Evolutionary conservation across 257 asterid species (phyloP), one percentile per base, ranked within the genome.

Genomic region (Capsicum chinense): DNA sequence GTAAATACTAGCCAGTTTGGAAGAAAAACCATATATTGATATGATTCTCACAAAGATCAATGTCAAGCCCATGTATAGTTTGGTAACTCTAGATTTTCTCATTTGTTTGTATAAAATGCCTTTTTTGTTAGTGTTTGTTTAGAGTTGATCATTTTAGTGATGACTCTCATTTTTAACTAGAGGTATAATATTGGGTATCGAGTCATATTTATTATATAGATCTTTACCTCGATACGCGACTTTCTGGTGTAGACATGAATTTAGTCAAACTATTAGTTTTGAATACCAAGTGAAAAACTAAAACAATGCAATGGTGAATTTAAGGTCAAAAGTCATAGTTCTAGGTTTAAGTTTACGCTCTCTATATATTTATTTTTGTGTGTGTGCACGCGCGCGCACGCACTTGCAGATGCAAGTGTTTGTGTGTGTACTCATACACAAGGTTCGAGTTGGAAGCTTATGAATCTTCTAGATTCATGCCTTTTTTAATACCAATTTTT

Each of bases 41-140:
- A 88, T 86, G 12, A n/a, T 85, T 71, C 35, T 91, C 1, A 2
- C 80, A 12, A 82, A 68, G 64, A 47, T 87, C 37, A 79, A 76
- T 26, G 26, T 85, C 70, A 48, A 4, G 8, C 48, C 44, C 56
- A 63, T 7, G 16, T 76, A 26, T 16, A 4, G 0, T 6, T 16
- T 88, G 89, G 91, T 89, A 88, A 86, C 15, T 56, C 48, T 26
- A 63, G 33, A 39, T 68, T 37, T 9, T 5, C 5, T 7, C 8
- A 2, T 17, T 35, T 16, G 11, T 15, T 39, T 35, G 3, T 66
- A 33, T 14, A 67, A 35, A 67, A 12, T 3, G 42, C 1, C 11
- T 21, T 2, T 4, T 9, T 47, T 17, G 19, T 9, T 9, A 16
- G 0, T 47, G 3, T n/a, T 42, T 47, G 9, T 48, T 44, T 3